Evolutionary conservation across 2,329 filamentous ascomycete species (phyloP), one percentile per base, ranked within the genome.

Genomic region (Ceratocystis eucalypticola): DNA sequence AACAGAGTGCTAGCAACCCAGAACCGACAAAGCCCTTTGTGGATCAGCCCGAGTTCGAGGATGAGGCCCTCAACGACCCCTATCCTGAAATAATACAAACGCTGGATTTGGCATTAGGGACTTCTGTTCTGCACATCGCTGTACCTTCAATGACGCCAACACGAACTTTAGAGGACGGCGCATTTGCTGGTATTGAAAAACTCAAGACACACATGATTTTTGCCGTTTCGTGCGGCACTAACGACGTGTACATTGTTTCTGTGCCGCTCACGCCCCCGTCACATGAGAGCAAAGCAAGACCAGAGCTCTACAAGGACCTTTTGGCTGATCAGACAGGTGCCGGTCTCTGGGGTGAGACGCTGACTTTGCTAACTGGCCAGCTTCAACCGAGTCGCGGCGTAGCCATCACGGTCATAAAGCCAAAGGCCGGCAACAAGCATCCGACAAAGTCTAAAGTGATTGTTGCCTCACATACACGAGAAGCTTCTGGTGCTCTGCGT

Each of bases 231-330:
- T 86, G 83, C 70, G 79, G 81, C 3, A 84, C 80, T 25, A 80
- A 79, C 64, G 80, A 83, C 55, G 76, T 82, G 53, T 84, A 81
- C 68, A 74, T 87, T 12, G 75, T 87, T 33, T 84, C 82, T 0
- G 71, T 87, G 2, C 84, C 84, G 0, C 76, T 87, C 37, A 84
- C 81, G 0, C 84, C 84, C 0, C 84, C 84, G 0, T 86, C 84
- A 1, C 79, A 82, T 10, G 76, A 80, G 70, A 84, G 81, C 73
- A 87, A 86, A 71, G 76, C 77, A 1, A 77, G 83, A 10, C 76
- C 78, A 2, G 82, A 85, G 68, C 75, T 86, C 28, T 78, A 77
- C 65, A 74, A 75, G 20, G 78, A 77, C 67, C 76, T 85, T 8
- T 72, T 84, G 63, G 79, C 80, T 6, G 81, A 79, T 22, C 80